These are phyloP conservation scores for Nepenthes alata DNA, from an alignment of 179 eudicot species.

Conservation along the genomic window DNA sequence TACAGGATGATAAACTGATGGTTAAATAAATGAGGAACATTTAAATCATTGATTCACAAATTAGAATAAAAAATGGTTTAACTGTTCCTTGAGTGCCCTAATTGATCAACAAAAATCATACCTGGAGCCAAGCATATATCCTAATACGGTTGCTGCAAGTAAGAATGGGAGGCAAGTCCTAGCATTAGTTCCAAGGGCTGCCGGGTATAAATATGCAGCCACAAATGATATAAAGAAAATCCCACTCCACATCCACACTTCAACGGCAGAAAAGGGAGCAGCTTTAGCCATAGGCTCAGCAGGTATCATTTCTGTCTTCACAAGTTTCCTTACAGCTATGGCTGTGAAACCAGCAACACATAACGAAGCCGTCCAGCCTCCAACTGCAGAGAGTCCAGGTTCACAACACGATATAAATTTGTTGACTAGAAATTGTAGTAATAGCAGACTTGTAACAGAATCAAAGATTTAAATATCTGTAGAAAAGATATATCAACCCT, in stretches of 20 bases:
- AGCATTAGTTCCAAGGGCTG: constrained; percentile 63
- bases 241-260: constrained; percentile 63
- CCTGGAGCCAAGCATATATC: constrained; percentile 88
- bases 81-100: not conserved
- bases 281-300: constrained; percentile 98
- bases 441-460: no score
- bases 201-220: constrained; percentile 47
- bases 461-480: no score
- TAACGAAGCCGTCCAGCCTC: constrained; percentile 97
- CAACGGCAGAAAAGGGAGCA: constrained; percentile 64
- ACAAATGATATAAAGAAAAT: constrained; percentile 59
- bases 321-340: constrained; percentile 71
- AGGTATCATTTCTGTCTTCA: constrained; percentile 71
- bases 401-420: no score
- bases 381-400: constrained; percentile 41
- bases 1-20: not conserved
- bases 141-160: constrained; percentile 79
- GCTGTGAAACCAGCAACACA: constrained; percentile 86
- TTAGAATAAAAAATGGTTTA: not conserved
- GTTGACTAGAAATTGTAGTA: no score
- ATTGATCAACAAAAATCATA: constrained; percentile 15
- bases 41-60: not conserved
- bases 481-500: no score
- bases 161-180: constrained; percentile 88
- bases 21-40: not conserved